Percentiles rank a stretch among this genome's conserved stretches.
Evolutionary conservation across 1,139 yeast species (phyloP).

Genomic region (Suhomyces ambrosiae): DNA sequence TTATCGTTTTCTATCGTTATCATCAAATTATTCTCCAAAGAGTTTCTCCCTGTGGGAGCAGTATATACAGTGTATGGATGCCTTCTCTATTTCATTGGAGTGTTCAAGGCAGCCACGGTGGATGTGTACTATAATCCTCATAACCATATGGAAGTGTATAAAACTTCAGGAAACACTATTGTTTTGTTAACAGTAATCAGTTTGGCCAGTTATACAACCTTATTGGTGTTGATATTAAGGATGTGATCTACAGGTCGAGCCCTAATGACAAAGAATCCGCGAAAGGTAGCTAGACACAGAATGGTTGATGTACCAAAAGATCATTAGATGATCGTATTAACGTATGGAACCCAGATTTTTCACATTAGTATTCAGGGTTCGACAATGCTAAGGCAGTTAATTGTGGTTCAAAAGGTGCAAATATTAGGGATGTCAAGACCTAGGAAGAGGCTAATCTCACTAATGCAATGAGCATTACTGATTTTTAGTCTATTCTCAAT

Average conservation of each 20-base stretch:
- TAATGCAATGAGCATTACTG: no score
- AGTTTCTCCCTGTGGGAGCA: slow-evolving; percentile 55
- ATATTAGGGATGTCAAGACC: background rate
- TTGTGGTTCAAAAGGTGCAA: no score
- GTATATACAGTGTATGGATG: slow-evolving; percentile 56
- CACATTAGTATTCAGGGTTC: no score
- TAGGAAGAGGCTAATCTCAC: no score
- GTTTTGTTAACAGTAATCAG: slow-evolving; percentile 46
- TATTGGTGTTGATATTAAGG: slow-evolving; percentile 44
- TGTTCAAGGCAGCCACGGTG: slow-evolving; percentile 44
- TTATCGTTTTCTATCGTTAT: slow-evolving; percentile 49
- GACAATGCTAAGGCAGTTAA: no score
- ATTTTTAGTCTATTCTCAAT: no score
- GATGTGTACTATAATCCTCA: slow-evolving; percentile 50
- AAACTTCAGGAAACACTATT: slow-evolving; percentile 55
- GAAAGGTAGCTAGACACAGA: no score
- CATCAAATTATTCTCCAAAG: slow-evolving; percentile 53
- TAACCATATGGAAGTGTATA: slow-evolving; percentile 42
- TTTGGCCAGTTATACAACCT: slow-evolving; percentile 45
- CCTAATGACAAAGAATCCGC: no score
- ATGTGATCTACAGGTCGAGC: no score
- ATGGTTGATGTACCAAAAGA: no score
- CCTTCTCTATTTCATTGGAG: slow-evolving; percentile 50
- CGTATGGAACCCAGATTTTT: no score
- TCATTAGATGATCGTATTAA: no score